A percentile compares a stretch with the other conserved stretches of the same genome.
phyloP scores from a whole-genome alignment of 2,329 filamentous ascomycete species.

The Pestalotiopsis sp. region DNA sequence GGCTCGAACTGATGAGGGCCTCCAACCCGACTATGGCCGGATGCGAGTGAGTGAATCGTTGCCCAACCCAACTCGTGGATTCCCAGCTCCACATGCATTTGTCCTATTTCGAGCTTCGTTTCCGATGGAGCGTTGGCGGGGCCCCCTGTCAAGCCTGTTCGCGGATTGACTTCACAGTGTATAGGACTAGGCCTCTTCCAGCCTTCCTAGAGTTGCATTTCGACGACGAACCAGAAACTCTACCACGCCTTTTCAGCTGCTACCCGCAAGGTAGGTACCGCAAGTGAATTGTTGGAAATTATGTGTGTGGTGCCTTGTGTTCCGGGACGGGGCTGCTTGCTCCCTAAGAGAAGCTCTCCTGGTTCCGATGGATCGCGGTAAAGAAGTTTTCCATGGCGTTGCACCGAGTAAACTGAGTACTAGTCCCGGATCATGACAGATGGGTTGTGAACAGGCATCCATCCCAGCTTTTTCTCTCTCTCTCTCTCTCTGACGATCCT shows the following conservation, averaged over 20 bases:
- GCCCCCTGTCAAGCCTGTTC: not conserved
- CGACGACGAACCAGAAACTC: not conserved
- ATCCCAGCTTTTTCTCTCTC: too few relatives aligned
- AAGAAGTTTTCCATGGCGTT: not conserved
- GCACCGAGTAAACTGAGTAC: not conserved
- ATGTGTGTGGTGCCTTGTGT: not conserved
- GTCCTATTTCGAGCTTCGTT: conserved; percentile 1
- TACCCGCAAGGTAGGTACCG: too few relatives aligned
- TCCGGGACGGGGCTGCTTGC: not conserved
- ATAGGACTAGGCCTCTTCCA: not conserved
- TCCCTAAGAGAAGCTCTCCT: not conserved
- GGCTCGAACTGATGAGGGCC: too few relatives aligned
- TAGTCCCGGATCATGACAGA: not conserved
- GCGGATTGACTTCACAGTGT: not conserved
- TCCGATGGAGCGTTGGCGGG: conserved; percentile 3
- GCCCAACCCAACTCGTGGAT: not conserved
- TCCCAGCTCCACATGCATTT: conserved; percentile 2
- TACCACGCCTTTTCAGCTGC: not conserved
- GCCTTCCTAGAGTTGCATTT: not conserved
- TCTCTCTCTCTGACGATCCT: not conserved
- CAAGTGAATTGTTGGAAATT: not conserved
- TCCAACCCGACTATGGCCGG: not conserved
- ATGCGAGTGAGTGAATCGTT: not conserved
- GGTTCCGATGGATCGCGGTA: not conserved
- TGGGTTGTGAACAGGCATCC: not conserved